phyloP scores from a whole-genome alignment of 495 filamentous ascomycete species.

The Collariella sp. region DNA sequence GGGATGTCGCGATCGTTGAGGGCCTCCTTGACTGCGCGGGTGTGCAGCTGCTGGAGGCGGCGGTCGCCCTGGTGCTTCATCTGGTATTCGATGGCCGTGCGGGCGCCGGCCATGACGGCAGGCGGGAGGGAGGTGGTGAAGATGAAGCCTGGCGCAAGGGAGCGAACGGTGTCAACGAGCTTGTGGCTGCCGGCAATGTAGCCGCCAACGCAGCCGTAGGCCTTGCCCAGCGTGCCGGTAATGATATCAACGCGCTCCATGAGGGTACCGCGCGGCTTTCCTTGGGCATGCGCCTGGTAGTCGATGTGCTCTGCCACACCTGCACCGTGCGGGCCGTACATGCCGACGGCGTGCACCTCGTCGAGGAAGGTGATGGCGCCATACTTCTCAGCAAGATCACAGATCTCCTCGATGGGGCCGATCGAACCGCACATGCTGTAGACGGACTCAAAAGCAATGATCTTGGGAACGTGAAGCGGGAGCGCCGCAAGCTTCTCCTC shows the following conservation, averaged over 20 bases:
- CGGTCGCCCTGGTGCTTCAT: slow-evolving; percentile 71
- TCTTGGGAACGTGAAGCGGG: slow-evolving; percentile 78
- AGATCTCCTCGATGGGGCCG: slow-evolving; percentile 90
- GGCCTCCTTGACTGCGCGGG: slow-evolving; percentile 77
- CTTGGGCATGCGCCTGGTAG: slow-evolving; percentile 65
- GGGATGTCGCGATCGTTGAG: slow-evolving; percentile 74
- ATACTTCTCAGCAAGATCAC: slow-evolving; percentile 93
- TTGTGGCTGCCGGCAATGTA: slow-evolving; percentile 89
- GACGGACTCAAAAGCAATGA: slow-evolving; percentile 96
- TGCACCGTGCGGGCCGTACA: slow-evolving; percentile 95
- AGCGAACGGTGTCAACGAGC: slow-evolving; percentile 91
- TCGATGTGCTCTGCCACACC: slow-evolving; percentile 97
- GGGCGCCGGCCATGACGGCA: slow-evolving; percentile 92
- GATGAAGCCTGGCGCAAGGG: slow-evolving; percentile 94
- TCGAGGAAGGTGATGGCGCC: slow-evolving; percentile 95
- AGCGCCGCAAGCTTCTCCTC: slow-evolving; percentile 85
- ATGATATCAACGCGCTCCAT: slow-evolving; percentile 97
- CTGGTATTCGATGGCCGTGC: slow-evolving; percentile 89
- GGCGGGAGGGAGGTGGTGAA: slow-evolving; percentile 96
- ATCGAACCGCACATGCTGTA: slow-evolving; percentile 99
- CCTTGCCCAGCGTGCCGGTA: slow-evolving; percentile 93
- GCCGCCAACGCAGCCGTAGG: slow-evolving; percentile 94
- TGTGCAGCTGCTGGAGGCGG: slow-evolving; percentile 88
- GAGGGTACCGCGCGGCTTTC: slow-evolving; percentile 69
- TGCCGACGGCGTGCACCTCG: slow-evolving; percentile 96